Evolutionary conservation across 768 basidiomycete genomes (phyloP), one percentile per base, ranked within the genome.

Genomic region (Coprinopsis sp.): DNA sequence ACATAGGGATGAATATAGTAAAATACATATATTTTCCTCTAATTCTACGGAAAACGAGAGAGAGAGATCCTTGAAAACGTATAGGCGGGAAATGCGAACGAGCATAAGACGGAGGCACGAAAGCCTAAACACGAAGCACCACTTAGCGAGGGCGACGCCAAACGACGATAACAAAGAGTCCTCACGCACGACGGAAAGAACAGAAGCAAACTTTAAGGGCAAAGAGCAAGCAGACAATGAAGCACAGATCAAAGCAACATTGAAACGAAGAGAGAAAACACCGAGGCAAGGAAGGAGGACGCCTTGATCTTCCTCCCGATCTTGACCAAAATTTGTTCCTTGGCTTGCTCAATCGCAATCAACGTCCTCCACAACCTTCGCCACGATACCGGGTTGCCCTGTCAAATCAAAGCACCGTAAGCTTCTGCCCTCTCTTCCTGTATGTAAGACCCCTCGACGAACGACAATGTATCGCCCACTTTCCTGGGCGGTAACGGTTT

Each of bases 401-500:
- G 24, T 6, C 19, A 23, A 10, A 44, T 18, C 12, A 43, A 28
- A 36, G 27, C n/a, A 10, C 23, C 19, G 13, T 13, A 12, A 21
- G 10, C 10, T 16, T 19, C 23, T 13, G 6, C 7, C 34, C 34
- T 6, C 40, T 42, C 25, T n/a, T 42, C 40, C 27, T 28, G n/a
- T n/a, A 19, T 28, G n/a, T n/a, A n/a, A n/a, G n/a, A n/a, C n/a
- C n/a, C n/a, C n/a, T n/a, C n/a, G n/a, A n/a, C n/a, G n/a, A n/a
- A n/a, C n/a, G n/a, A n/a, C n/a, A n/a, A n/a, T n/a, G n/a, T n/a
- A n/a, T n/a, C n/a, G n/a, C n/a, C 73, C 39, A 78, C 75, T 44
- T 77, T 68, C 39, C 90, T 63, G 45, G 82, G 69, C 3, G 64
- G 55, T 31, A 82, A 57, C 33, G 90, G 66, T 3, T 75, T 63